These are phyloP conservation scores for Pythium vanterpoolii DNA, from an alignment of 352 stramenopile genomes.

Conservation along the genomic window DNA sequence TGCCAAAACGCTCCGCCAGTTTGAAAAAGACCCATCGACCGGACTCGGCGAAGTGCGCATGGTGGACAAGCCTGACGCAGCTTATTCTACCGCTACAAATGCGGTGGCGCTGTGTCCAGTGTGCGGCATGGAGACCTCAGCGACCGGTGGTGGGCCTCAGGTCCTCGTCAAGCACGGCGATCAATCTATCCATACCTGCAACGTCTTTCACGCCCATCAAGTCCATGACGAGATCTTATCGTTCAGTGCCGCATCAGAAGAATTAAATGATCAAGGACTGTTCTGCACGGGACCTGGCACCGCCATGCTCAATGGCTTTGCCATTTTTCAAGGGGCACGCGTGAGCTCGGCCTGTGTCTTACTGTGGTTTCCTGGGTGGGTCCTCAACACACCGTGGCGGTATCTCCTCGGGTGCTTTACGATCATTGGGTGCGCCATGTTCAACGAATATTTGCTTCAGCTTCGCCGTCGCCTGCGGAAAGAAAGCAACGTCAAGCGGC, in stretches of 20 bases:
- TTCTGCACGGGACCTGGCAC: constrained; percentile 65
- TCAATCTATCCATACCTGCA: constrained; percentile 67
- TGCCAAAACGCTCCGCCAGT: constrained; percentile 46
- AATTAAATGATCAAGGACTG: background rate
- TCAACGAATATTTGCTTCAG: constrained; percentile 75
- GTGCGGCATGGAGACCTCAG: constrained; percentile 65
- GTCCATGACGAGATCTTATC: constrained; percentile 49
- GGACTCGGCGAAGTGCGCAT: constrained; percentile 44
- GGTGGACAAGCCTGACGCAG: constrained; percentile 2
- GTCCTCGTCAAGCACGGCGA: constrained; percentile 56
- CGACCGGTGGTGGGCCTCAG: constrained; percentile 37
- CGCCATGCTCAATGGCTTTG: constrained; percentile 76
- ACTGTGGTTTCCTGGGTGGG: constrained; percentile 75
- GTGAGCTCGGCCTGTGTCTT: constrained; percentile 45
- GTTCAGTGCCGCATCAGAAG: constrained; percentile 24
- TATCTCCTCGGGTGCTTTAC: constrained; percentile 53
- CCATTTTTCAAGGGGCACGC: constrained; percentile 31
- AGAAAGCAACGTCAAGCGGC: constrained; percentile 52
- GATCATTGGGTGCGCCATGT: constrained; percentile 53
- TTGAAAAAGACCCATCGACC: constrained; percentile 46
- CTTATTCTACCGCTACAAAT: background rate
- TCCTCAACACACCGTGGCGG: constrained; percentile 47
- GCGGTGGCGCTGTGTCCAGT: constrained; percentile 46
- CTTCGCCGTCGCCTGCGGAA: constrained; percentile 61
- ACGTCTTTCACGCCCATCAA: constrained; percentile 62